phyloP scores from a whole-genome alignment of 2,329 filamentous ascomycete species.

The Cladophialophora bantiana region DNA sequence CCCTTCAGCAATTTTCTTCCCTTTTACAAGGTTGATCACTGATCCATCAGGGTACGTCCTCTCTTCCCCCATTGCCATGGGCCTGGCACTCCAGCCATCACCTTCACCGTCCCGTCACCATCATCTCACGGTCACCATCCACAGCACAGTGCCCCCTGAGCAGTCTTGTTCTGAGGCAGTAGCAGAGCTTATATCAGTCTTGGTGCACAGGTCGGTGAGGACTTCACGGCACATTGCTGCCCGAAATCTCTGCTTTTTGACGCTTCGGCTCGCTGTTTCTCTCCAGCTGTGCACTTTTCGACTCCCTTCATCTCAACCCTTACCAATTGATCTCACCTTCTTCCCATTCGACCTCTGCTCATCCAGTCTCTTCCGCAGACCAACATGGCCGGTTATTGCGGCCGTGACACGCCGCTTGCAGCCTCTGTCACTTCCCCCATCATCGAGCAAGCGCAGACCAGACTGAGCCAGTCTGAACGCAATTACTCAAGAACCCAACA shows the following conservation, averaged over 20 bases:
- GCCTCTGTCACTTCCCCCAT: slow-evolving; percentile 24
- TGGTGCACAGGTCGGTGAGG: not conserved
- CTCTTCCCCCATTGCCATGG: not conserved
- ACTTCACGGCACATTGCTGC: not conserved
- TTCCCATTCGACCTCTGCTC: slow-evolving; percentile 1
- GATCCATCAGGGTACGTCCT: not conserved
- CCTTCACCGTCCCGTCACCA: not conserved
- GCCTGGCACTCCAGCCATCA: not conserved
- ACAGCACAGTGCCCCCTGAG: not conserved
- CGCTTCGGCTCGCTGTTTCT: not conserved
- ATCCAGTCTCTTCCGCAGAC: slow-evolving; percentile 9
- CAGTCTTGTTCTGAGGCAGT: not conserved
- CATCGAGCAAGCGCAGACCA: slow-evolving; percentile 28
- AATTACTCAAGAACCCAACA: slow-evolving; percentile 28
- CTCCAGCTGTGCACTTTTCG: not conserved
- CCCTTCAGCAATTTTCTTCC: slow-evolving; percentile 11
- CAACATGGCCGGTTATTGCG: slow-evolving; percentile 24
- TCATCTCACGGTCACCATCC: not conserved
- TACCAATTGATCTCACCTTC: not conserved
- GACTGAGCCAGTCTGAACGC: slow-evolving; percentile 23
- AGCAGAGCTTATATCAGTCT: not conserved
- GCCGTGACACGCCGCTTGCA: slow-evolving; percentile 20
- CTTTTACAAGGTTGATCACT: not conserved
- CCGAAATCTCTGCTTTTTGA: not conserved
- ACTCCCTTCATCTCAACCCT: not conserved